phyloP scores from a whole-genome alignment of 176 grass and related monocot species.

The Melocanna baccifera region DNA sequence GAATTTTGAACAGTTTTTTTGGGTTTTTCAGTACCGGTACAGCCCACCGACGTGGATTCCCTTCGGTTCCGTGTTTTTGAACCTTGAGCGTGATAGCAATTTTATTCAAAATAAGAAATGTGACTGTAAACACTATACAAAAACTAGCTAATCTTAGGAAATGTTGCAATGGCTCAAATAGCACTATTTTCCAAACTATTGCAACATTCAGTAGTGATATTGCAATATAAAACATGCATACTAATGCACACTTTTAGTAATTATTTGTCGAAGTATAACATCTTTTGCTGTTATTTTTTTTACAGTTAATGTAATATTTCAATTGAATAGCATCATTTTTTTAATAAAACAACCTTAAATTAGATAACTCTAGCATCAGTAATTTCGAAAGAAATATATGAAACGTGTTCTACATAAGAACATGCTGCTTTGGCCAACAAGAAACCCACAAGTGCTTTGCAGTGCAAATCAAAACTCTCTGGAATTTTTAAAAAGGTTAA shows the following conservation, averaged over 20 bases:
- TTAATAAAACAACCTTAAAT: background rate
- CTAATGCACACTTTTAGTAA: background rate
- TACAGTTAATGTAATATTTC: background rate
- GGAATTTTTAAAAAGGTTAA: background rate
- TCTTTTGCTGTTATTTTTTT: background rate
- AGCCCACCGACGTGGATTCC: no score
- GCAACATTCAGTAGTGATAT: background rate
- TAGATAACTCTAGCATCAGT: background rate
- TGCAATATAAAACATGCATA: background rate
- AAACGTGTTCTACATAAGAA: background rate
- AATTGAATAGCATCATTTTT: background rate
- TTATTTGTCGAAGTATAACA: background rate
- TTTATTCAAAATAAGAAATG: background rate
- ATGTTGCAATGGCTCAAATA: background rate
- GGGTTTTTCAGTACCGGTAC: no score
- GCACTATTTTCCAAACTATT: background rate
- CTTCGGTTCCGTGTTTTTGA: no score
- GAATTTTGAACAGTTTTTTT: no score
- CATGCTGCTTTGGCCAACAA: background rate
- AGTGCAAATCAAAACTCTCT: background rate
- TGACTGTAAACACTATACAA: background rate
- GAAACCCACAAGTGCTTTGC: background rate
- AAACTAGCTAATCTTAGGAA: background rate
- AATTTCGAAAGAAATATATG: conserved; percentile 1
- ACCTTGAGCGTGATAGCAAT: background rate